These are phyloP conservation scores for Tuber microsphaerosporum DNA, from an alignment of 495 filamentous ascomycete species.

Conservation along the genomic window DNA sequence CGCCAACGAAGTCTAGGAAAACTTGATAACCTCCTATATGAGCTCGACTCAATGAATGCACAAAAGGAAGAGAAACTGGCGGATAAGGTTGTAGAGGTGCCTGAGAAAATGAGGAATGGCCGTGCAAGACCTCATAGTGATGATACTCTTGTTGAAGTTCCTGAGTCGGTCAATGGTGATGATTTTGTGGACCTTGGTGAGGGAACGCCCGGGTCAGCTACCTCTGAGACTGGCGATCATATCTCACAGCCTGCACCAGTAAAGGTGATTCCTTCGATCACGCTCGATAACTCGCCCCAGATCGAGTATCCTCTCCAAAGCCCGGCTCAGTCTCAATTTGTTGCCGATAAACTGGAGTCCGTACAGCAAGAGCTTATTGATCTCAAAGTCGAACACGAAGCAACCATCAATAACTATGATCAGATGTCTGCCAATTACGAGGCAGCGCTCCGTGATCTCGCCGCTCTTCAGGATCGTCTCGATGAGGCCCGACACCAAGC, in stretches of 20 bases:
- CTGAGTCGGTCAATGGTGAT: slow-evolving; percentile 18
- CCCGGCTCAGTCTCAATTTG: slow-evolving; percentile 73
- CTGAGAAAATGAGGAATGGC: slow-evolving; percentile 15
- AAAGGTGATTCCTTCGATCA: slow-evolving; percentile 33
- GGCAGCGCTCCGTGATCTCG: slow-evolving; percentile 71
- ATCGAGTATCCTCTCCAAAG: slow-evolving; percentile 52
- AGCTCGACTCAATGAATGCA: slow-evolving; percentile 69
- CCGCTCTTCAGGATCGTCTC: slow-evolving; percentile 73
- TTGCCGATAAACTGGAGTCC: slow-evolving; percentile 86
- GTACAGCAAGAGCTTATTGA: slow-evolving; percentile 90
- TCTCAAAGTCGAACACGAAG: slow-evolving; percentile 81
- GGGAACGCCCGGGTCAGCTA: background rate
- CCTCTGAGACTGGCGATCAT: slow-evolving; percentile 19
- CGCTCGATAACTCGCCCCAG: slow-evolving; percentile 28
- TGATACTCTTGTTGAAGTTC: slow-evolving; percentile 32
- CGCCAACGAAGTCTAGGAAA: slow-evolving; percentile 92
- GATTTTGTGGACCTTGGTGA: slow-evolving; percentile 19
- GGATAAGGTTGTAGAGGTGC: slow-evolving; percentile 39
- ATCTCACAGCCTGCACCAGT: slow-evolving; percentile 19
- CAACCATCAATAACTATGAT: slow-evolving; percentile 71
- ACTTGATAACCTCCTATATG: slow-evolving; percentile 82
- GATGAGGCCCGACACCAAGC: slow-evolving; percentile 70
- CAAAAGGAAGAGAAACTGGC: slow-evolving; percentile 27
- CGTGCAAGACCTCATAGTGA: slow-evolving; percentile 12
- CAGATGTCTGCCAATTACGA: slow-evolving; percentile 83